These are phyloP conservation scores for Ascochyta rabiei DNA, from an alignment of 2,329 filamentous ascomycete genomes.

Conservation along the genomic window DNA sequence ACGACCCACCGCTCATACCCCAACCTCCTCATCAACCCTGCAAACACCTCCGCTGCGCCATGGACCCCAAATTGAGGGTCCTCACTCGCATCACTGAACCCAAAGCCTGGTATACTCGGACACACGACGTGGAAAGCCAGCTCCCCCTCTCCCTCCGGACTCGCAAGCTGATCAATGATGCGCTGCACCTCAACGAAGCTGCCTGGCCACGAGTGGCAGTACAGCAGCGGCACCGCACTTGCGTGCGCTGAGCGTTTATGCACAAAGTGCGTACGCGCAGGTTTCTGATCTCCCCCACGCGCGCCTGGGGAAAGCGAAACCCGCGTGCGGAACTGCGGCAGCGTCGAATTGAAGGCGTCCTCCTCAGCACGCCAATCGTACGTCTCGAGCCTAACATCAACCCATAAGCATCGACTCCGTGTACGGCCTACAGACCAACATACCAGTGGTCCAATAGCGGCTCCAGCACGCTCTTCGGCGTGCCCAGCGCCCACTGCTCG, in stretches of 20 bases:
- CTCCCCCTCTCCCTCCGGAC: constrained; percentile 52
- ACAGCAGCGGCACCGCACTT: constrained; percentile 66
- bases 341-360: constrained; percentile 59
- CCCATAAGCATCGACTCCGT: no score
- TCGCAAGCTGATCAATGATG: constrained; percentile 61
- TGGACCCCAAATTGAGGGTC: constrained; percentile 57
- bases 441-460: constrained; percentile 68
- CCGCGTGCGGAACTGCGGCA: constrained; percentile 69
- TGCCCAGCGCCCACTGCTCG: constrained; percentile 56
- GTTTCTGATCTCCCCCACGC: constrained; percentile 12
- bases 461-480: constrained; percentile 67
- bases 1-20: constrained; percentile 65
- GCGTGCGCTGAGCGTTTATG: constrained; percentile 62
- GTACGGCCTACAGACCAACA: constrained; percentile 26
- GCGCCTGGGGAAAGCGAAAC: constrained; percentile 46
- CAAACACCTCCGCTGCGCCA: constrained; percentile 62
- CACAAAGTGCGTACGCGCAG: constrained; percentile 68
- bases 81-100: constrained; percentile 68
- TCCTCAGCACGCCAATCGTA: constrained; percentile 70
- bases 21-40: constrained; percentile 65
- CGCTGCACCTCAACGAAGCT: constrained; percentile 66
- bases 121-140: constrained; percentile 69
- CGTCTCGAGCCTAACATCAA: constrained; percentile 60
- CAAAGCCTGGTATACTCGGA: constrained; percentile 69
- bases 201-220: constrained; percentile 70